Conservation (phyloP, 208 protist genomes). For the Angomonas ambiguus region DNA sequence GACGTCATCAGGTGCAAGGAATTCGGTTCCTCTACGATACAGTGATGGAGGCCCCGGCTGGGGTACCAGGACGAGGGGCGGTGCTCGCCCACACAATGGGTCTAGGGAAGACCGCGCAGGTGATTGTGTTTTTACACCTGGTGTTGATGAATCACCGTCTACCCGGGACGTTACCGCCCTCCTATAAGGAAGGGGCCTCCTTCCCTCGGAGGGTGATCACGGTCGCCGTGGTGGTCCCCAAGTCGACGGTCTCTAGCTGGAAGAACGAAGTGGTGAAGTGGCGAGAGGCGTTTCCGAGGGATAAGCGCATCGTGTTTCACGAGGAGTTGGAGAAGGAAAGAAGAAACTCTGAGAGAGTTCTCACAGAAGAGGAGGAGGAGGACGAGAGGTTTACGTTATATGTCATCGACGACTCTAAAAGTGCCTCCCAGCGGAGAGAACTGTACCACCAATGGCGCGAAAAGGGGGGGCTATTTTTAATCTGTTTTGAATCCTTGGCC, state of each 20-base stretch:
- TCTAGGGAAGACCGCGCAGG: constrained; percentile 85
- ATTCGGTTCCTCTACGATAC: constrained; percentile 84
- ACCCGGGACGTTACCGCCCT: neutral
- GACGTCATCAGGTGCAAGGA: constrained; percentile 71
- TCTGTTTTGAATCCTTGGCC: neutral
- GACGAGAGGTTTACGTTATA: neutral
- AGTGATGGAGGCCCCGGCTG: constrained; percentile 66
- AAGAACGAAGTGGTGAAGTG: constrained; percentile 58
- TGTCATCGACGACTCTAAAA: neutral
- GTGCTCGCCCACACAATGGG: constrained; percentile 89
- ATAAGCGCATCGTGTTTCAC: neutral
- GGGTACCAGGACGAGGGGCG: constrained; percentile 73
- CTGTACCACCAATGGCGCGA: neutral
- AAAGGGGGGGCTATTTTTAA: neutral
- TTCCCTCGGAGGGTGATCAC: neutral
- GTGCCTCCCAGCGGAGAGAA: neutral
- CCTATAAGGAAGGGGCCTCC: neutral
- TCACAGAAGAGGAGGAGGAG: no score
- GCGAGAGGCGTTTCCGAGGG: constrained; percentile 40
- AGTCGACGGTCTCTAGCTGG: constrained; percentile 69
- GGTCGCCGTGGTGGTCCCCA: constrained; percentile 26
- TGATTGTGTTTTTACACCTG: constrained; percentile 77
- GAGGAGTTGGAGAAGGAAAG: neutral
- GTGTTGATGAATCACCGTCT: constrained; percentile 25
- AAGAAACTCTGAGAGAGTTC: no score